Evolutionary conservation across 208 protist genomes (phyloP).

Genomic region (Lotmaria passim): DNA sequence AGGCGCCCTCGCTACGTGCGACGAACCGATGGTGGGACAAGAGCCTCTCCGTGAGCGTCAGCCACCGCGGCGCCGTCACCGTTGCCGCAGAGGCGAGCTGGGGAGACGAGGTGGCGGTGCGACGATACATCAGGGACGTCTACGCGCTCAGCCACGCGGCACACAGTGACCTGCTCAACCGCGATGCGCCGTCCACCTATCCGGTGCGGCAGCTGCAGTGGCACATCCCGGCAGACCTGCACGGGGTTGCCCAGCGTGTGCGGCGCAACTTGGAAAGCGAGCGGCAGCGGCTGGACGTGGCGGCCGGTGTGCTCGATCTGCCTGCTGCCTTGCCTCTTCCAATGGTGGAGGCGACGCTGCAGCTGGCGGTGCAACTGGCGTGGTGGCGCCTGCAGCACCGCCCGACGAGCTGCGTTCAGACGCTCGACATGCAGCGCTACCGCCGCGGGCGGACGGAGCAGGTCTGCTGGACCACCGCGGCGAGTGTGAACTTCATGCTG

Average conservation of each 20-base stretch:
- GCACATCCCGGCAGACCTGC: constrained; percentile 48
- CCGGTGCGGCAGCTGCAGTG: constrained; percentile 55
- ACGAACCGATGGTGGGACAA: constrained; percentile 92
- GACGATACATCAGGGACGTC: constrained; percentile 75
- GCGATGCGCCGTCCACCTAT: constrained; percentile 36
- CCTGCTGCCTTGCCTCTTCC: neutral
- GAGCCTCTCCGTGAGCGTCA: constrained; percentile 80
- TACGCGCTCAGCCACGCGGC: constrained; percentile 55
- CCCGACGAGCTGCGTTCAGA: constrained; percentile 59
- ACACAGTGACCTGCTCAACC: constrained; percentile 31
- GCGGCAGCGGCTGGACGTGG: constrained; percentile 54
- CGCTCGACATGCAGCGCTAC: constrained; percentile 62
- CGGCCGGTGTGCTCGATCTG: constrained; percentile 41
- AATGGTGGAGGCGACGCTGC: constrained; percentile 22
- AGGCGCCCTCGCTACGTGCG: constrained; percentile 36
- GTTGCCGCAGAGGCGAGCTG: constrained; percentile 84
- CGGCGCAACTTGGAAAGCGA: constrained; percentile 39
- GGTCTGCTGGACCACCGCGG: constrained; percentile 53
- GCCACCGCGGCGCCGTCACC: constrained; percentile 49
- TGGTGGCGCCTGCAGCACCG: constrained; percentile 78
- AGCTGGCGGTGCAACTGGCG: constrained; percentile 72
- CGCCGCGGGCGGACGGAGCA: constrained; percentile 68
- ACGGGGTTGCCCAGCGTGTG: constrained; percentile 36
- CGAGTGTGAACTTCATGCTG: constrained; percentile 61
- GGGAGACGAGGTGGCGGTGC: constrained; percentile 71